Percentiles rank a stretch among this genome's conserved stretches.
These are phyloP conservation scores for Sisymbrium irio DNA, from an alignment of 345 rosid species.

Conservation along the genomic window DNA sequence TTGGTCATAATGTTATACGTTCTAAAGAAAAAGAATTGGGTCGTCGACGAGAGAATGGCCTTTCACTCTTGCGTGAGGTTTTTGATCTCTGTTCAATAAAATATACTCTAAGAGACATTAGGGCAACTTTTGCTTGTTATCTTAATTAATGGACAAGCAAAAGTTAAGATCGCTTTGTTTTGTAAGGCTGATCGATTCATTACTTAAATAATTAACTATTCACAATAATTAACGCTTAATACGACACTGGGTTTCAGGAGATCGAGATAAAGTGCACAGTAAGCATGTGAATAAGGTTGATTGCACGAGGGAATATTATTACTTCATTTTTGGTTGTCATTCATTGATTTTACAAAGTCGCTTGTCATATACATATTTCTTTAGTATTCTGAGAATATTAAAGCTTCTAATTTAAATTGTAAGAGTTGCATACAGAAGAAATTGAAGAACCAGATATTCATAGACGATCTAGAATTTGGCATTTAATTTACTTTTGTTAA, in stretches of 20 bases:
- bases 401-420: not conserved
- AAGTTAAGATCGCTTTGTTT: slow-evolving; percentile 29
- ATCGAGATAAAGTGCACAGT: slow-evolving; percentile 35
- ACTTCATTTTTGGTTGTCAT: slow-evolving; percentile 39
- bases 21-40: not conserved
- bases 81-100: slow-evolving; percentile 26
- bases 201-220: slow-evolving; percentile 5
- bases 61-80: slow-evolving; percentile 36
- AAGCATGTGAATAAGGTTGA: slow-evolving; percentile 37
- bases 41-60: slow-evolving; percentile 16
- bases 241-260: slow-evolving; percentile 40
- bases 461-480: not conserved
- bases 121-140: slow-evolving; percentile 19
- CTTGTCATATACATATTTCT: slow-evolving; percentile 6
- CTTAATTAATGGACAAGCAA: slow-evolving; percentile 22
- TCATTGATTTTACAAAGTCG: no score
- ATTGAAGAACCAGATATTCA: not conserved
- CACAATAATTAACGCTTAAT: slow-evolving; percentile 22
- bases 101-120: not conserved
- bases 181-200: slow-evolving; percentile 22
- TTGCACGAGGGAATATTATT: slow-evolving; percentile 41
- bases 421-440: not conserved
- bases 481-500: not conserved
- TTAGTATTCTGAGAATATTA: not conserved
- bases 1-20: not conserved